phyloP scores from a whole-genome alignment of 768 basidiomycete genomes.

The Amanita thiersii region DNA sequence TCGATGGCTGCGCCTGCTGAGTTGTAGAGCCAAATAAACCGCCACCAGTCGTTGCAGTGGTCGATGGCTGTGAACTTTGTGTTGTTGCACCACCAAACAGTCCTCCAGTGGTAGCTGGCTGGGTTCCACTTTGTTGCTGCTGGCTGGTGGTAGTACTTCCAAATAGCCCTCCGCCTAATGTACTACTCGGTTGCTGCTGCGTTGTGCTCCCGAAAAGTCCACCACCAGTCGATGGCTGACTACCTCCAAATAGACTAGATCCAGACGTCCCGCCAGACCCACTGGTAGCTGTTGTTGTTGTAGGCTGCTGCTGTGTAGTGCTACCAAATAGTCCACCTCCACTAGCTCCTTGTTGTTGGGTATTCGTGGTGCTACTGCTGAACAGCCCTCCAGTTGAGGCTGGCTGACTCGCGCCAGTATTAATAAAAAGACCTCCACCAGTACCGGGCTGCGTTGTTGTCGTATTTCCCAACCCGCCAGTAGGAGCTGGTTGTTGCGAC shows the following conservation, averaged over 20 bases:
- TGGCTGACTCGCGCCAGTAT: slow-evolving; percentile 13
- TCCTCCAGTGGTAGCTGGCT: slow-evolving; percentile 11
- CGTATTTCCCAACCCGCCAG: too few species aligned
- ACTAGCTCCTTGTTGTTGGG: slow-evolving; percentile 9
- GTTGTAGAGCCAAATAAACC: slow-evolving; percentile 18
- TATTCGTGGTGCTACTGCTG: slow-evolving; percentile 11
- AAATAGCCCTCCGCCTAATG: slow-evolving; percentile 10
- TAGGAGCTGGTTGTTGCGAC: slow-evolving; percentile 8
- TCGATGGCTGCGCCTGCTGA: slow-evolving; percentile 14
- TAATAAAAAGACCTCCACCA: slow-evolving; percentile 13
- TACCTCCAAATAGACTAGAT: slow-evolving; percentile 14
- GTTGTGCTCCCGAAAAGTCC: slow-evolving; percentile 18
- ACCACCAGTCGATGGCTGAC: slow-evolving; percentile 14
- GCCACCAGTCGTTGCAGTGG: slow-evolving; percentile 11
- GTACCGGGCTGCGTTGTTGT: slow-evolving; percentile 5
- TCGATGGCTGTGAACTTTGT: slow-evolving; percentile 11
- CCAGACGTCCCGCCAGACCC: slow-evolving; percentile 17
- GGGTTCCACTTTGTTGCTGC: slow-evolving; percentile 7
- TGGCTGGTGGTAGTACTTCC: slow-evolving; percentile 10
- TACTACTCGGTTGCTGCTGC: slow-evolving; percentile 13
- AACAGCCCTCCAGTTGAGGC: slow-evolving; percentile 17
- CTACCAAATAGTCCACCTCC: slow-evolving; percentile 19
- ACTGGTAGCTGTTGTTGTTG: slow-evolving; percentile 10
- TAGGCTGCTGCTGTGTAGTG: slow-evolving; percentile 9
- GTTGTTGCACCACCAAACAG: slow-evolving; percentile 18